Evolutionary conservation across 257 asterid species (phyloP), one percentile per base, ranked within the genome.

Genomic region (Euphrasia confusa): DNA sequence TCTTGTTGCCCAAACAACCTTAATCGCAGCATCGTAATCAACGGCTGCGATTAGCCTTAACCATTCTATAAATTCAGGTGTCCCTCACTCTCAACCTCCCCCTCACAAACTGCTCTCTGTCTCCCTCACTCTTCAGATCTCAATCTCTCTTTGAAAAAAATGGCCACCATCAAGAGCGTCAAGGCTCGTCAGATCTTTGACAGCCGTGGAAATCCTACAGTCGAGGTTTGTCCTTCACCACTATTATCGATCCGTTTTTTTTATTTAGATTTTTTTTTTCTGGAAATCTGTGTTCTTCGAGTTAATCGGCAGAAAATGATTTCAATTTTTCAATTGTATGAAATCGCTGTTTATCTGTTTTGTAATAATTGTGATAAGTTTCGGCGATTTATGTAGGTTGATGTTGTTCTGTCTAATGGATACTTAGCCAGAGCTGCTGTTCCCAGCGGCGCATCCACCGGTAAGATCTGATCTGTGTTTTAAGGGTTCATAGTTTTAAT

Each of bases 131-230:
- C 44, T 35, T 69, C 33, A 37, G 64, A 68, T 63, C 73, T 81
- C 17, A 60, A 27, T 66, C 49, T 61, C 44, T 61, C 47, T 26
- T 65, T 48, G 17, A 45, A 27, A 84, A 17, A 45, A 27, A 84
- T 87, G 96, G 88, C 95, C 12, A 73, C 96, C 33, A 88, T 90
- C 52, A 88, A 88, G 75, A 68, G 72, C 47, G 79, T 90, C 39
- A 85, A 84, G 78, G 98, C 98, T 4, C 87, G 98, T 64, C 96
- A 90, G 94, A 90, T 90, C 84, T 80, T 88, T 67, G 98, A 90
- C 73, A 90, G 98, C 84, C 84, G 98, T 54, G 98, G 98, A 1
- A 90, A 90, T 72, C 98, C 98, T 2, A 90, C 96, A 3, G 95
- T 90, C 54, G 98, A 90, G 90, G 98, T 90, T 62, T 32, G 77